A percentile compares a stretch with the other conserved stretches of the same genome.
phyloP scores from a whole-genome alignment of 169 alveolate species.

The Plasmodium ovale region DNA sequence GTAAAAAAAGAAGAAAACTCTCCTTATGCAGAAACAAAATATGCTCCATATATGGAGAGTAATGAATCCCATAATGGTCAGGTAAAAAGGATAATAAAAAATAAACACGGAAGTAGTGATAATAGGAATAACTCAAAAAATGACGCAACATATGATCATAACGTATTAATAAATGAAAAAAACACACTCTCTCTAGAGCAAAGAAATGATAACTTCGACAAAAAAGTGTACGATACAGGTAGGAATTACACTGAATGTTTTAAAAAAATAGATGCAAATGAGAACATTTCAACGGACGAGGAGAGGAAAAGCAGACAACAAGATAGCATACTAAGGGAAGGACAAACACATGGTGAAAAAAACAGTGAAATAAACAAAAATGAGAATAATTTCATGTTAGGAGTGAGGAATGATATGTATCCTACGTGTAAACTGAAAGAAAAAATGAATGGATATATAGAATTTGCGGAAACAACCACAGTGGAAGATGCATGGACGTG shows the following conservation, averaged over 20 bases:
- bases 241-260: too few relatives aligned
- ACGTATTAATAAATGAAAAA: too few relatives aligned
- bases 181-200: too few relatives aligned
- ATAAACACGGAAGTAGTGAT: neutral
- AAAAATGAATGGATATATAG: neutral
- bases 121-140: neutral
- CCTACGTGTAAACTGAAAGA: neutral
- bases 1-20: neutral
- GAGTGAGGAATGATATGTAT: too few relatives aligned
- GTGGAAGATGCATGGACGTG: too few relatives aligned
- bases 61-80: neutral
- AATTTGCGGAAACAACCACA: too few relatives aligned
- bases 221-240: too few relatives aligned
- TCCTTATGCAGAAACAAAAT: constrained; percentile 1
- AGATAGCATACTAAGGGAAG: neutral
- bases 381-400: neutral
- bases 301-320: neutral
- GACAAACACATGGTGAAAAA: neutral
- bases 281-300: neutral
- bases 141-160: neutral
- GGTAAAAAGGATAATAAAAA: neutral
- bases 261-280: neutral
- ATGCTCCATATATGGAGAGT: neutral
- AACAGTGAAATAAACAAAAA: neutral
- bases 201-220: too few relatives aligned